These are phyloP conservation scores for Amborella trichopoda DNA, from an alignment of 164 flowering plant species.

Conservation along the genomic window DNA sequence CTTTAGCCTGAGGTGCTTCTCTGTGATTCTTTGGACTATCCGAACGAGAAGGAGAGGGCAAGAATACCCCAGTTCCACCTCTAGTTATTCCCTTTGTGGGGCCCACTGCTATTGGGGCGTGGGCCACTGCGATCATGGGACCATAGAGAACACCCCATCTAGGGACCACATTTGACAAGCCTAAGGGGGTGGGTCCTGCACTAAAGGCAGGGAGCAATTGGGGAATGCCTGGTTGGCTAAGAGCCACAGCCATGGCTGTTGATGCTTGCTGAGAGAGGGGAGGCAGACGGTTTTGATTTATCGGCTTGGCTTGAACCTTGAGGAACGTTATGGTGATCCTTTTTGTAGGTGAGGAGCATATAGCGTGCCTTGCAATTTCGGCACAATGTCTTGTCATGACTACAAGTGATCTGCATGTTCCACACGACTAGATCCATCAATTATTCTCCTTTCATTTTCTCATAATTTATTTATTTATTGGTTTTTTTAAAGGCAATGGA, in stretches of 20 bases:
- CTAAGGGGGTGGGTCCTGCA: constrained; percentile 24
- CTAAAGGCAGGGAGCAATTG: constrained; percentile 25
- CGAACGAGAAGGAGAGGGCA: constrained; percentile 58
- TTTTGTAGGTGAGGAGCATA: constrained; percentile 61
- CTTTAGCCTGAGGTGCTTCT: constrained; percentile 73
- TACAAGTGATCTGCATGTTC: constrained; percentile 59
- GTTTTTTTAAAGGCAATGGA: too few relatives aligned
- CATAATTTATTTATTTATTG: too few relatives aligned
- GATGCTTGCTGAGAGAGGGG: constrained; percentile 23
- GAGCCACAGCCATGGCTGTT: constrained; percentile 56
- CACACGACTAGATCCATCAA: neutral
- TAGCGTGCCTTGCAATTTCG: constrained; percentile 73
- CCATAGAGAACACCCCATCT: constrained; percentile 52
- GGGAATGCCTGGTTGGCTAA: constrained; percentile 50
- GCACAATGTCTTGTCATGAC: constrained; percentile 92
- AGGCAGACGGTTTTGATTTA: constrained; percentile 22
- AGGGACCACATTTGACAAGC: constrained; percentile 35
- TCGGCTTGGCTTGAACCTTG: constrained; percentile 39
- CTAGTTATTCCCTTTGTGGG: constrained; percentile 26
- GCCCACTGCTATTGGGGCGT: constrained; percentile 26
- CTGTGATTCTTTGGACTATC: constrained; percentile 56
- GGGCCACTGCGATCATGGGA: constrained; percentile 59
- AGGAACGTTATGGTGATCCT: constrained; percentile 75
- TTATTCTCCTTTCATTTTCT: too few relatives aligned
- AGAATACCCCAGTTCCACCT: constrained; percentile 87